Evolutionary conservation across 2,329 filamentous ascomycete species (phyloP).

Genomic region (Trichoderma gracile): DNA sequence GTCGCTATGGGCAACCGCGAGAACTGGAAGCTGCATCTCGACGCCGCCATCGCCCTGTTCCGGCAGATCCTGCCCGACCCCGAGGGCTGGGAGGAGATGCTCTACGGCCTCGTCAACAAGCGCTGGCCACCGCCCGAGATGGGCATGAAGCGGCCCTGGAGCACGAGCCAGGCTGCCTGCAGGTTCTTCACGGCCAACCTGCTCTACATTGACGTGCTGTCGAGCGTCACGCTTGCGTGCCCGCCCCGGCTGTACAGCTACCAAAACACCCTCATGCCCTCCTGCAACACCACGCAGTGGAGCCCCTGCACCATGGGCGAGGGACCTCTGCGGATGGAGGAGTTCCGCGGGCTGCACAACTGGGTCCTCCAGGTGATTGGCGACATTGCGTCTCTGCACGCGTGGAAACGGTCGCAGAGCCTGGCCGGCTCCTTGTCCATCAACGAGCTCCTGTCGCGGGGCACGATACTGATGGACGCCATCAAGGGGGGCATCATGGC

Average conservation of each 20-base stretch:
- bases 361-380: slow-evolving; percentile 58
- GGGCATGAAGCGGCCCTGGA: slow-evolving; percentile 42
- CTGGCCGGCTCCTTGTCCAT: slow-evolving; percentile 47
- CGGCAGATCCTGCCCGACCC: slow-evolving; percentile 46
- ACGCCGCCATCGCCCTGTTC: slow-evolving; percentile 53
- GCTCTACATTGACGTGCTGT: slow-evolving; percentile 52
- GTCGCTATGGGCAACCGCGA: slow-evolving; percentile 47
- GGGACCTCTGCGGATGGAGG: slow-evolving; percentile 47
- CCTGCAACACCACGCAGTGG: slow-evolving; percentile 31
- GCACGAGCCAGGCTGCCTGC: slow-evolving; percentile 49
- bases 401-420: slow-evolving; percentile 55
- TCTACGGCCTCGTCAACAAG: slow-evolving; percentile 37
- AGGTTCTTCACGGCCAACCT: slow-evolving; percentile 51
- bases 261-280: slow-evolving; percentile 44
- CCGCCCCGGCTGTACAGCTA: slow-evolving; percentile 46
- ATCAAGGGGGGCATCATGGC: slow-evolving; percentile 39
- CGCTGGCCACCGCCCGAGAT: slow-evolving; percentile 41
- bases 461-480: slow-evolving; percentile 43
- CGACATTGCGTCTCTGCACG: slow-evolving; percentile 54
- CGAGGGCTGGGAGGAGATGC: slow-evolving; percentile 41
- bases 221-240: slow-evolving; percentile 48
- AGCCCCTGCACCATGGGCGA: slow-evolving; percentile 30
- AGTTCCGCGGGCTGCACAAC: slow-evolving; percentile 58
- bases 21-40: slow-evolving; percentile 53
- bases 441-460: slow-evolving; percentile 48